Percentiles rank a stretch among this genome's conserved stretches.
phyloP scores from a whole-genome alignment of 2,329 filamentous ascomycete species.

The Fusarium burgessii region DNA sequence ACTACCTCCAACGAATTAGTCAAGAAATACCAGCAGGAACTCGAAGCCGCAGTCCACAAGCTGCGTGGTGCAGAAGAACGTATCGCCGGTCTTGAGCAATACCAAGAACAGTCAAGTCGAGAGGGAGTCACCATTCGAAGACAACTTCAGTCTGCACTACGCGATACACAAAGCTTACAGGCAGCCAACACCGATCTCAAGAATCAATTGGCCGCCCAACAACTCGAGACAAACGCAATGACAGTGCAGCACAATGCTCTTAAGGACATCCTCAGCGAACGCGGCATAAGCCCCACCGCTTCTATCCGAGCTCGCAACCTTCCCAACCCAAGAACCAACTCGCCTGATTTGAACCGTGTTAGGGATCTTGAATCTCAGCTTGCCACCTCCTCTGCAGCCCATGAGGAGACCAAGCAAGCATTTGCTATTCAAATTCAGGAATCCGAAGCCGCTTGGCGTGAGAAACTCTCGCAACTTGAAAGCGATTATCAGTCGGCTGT shows the following conservation, averaged over 20 bases:
- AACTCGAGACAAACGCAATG: conserved; percentile 94
- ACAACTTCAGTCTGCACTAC: conserved; percentile 86
- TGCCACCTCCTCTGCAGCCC: conserved; percentile 78
- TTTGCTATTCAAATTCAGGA: conserved; percentile 86
- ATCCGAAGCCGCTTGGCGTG: conserved; percentile 88
- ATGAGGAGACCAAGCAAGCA: conserved; percentile 84
- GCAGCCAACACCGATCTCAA: conserved; percentile 85
- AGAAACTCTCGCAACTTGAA: conserved; percentile 93
- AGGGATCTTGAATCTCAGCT: conserved; percentile 92
- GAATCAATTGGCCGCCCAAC: conserved; percentile 84
- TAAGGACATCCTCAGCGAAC: conserved; percentile 91
- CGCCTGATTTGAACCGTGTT: conserved; percentile 83
- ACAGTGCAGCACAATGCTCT: conserved; percentile 92
- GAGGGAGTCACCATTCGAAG: conserved; percentile 91
- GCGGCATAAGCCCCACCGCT: conserved; percentile 83
- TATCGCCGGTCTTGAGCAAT: conserved; percentile 94
- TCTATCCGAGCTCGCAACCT: conserved; percentile 78
- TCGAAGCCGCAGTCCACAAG: conserved; percentile 87
- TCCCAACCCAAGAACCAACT: conserved; percentile 76
- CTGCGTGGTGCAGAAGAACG: conserved; percentile 93
- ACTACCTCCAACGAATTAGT: conserved; percentile 82
- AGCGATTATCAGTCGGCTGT: conserved; percentile 98
- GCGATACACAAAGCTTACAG: conserved; percentile 85
- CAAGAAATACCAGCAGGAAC: conserved; percentile 89
- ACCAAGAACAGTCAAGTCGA: conserved; percentile 95